Base-by-base conservation (phyloP, 768 basidiomycete species). In the Rhodotorula graminis region DNA sequence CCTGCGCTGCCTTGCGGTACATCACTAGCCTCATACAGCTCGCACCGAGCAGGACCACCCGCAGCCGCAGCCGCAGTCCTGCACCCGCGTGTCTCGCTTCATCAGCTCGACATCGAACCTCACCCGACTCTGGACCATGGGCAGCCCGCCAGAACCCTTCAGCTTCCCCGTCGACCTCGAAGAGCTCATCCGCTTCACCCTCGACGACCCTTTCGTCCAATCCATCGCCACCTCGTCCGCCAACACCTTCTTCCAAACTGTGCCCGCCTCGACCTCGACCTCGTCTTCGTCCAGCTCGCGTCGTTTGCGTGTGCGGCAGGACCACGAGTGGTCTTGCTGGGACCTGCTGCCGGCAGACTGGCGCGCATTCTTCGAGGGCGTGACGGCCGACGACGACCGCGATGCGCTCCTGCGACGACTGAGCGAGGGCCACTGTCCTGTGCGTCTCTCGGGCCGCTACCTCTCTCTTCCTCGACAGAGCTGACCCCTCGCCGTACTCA, bases 231-330 rank as follows among this genome's bases (percentile, higher is more conserved):
- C 47, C 42, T 46, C 61, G 21, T 59, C 73, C 14, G 56, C 57
- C 33, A 74, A 74, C 66, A 11, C 37, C 37, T 74, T 74, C 62
- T 74, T 74, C 33, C 33, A 29, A 1, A 23, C 61, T 0, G 56
- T 40, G 8, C 19, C 37, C 16, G 37, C 37, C 37, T 37, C 37
- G 37, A 5, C 37, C 5, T 37, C 37, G 37, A 37, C 37, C 37
- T 37, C 37, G 37, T 37, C 31, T 12, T 29, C 44, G 9, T 25
- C 27, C 16, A 40, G 23, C 49, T 12, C 12, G 31, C 9, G 12
- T 33, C n/a, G 37, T 25, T 6, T 31, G 2, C 23, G 29, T 14
- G 53, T 46, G 2, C 15, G 46, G 14, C 40, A 15, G 53, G 67
- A 21, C 15, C 47, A 9, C 31, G 56, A 23, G n/a, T 23, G 16